These are phyloP conservation scores for Trichosporon ovoides DNA, from an alignment of 1,284 basidiomycete species.

Conservation along the genomic window DNA sequence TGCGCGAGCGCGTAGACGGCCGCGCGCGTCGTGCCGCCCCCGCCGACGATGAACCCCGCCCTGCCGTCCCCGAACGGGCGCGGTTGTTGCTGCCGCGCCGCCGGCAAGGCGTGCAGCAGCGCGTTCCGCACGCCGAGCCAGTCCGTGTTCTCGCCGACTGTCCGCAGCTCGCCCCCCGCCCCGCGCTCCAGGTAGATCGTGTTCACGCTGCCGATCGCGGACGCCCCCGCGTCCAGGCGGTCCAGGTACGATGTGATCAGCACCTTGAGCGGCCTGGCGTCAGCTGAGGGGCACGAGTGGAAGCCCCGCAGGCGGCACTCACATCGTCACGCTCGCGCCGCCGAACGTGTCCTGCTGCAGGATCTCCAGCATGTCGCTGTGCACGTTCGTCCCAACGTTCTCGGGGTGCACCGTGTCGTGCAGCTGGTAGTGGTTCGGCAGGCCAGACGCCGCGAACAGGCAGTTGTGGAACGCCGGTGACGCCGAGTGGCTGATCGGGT, in stretches of 20 bases:
- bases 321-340: conserved; percentile 80
- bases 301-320: not conserved
- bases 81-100: not conserved
- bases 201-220: conserved; percentile 78
- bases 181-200: conserved; percentile 61
- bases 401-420: conserved; percentile 10
- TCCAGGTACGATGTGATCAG: conserved; percentile 72
- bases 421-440: conserved; percentile 52
- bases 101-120: not conserved
- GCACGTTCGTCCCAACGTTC: conserved; percentile 4
- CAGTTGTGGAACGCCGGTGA: conserved; percentile 87
- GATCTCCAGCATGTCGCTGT: conserved; percentile 6
- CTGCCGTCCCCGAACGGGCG: conserved; percentile 2
- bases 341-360: conserved; percentile 58
- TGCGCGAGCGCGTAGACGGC: conserved; percentile 74
- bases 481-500: conserved; percentile 76
- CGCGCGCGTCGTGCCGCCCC: conserved; percentile 72
- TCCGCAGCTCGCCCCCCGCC: conserved; percentile 52
- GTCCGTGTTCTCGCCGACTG: conserved; percentile 82
- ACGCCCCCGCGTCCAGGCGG: conserved; percentile 64
- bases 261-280: conserved; percentile 66
- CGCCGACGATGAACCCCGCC: conserved; percentile 62
- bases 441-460: conserved; percentile 66
- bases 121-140: conserved; percentile 58
- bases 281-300: not conserved